Evolutionary conservation across 2,329 filamentous ascomycete species (phyloP).

Genomic region (Lojkania enalia): DNA sequence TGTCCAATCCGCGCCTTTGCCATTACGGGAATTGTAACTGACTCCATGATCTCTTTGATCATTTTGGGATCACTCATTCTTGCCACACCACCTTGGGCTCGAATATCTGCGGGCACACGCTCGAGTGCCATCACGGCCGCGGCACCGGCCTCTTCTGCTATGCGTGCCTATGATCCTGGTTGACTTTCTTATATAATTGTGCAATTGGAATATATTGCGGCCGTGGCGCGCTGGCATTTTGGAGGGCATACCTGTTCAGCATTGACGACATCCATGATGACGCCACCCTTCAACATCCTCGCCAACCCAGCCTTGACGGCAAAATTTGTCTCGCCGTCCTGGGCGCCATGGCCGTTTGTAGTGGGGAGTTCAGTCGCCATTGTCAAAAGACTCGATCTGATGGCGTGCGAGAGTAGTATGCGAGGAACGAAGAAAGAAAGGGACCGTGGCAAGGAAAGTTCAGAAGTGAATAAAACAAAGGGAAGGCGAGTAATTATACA

Average conservation of each 20-base stretch:
- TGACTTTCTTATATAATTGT: slow-evolving; percentile 5
- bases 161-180: slow-evolving; percentile 71
- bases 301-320: slow-evolving; percentile 93
- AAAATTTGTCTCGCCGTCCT: slow-evolving; percentile 63
- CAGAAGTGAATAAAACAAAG: not conserved
- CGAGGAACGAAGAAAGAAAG: not conserved
- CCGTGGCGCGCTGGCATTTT: too few species aligned
- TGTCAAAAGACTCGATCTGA: slow-evolving; percentile 11
- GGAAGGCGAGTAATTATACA: not conserved
- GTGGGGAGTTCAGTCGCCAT: slow-evolving; percentile 56
- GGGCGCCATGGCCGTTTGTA: slow-evolving; percentile 47
- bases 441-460: not conserved
- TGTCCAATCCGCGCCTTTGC: slow-evolving; percentile 97
- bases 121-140: slow-evolving; percentile 98
- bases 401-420: not conserved
- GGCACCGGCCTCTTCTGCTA: slow-evolving; percentile 95
- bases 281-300: slow-evolving; percentile 97
- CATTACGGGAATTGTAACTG: slow-evolving; percentile 98
- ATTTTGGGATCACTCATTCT: slow-evolving; percentile 95
- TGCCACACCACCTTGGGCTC: slow-evolving; percentile 86
- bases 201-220: not conserved
- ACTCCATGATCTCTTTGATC: slow-evolving; percentile 93
- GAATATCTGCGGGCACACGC: slow-evolving; percentile 95
- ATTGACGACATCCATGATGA: slow-evolving; percentile 99
- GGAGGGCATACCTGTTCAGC: slow-evolving; percentile 68